phyloP scores from a whole-genome alignment of 768 basidiomycete genomes.

The Kwoniella sp. region DNA sequence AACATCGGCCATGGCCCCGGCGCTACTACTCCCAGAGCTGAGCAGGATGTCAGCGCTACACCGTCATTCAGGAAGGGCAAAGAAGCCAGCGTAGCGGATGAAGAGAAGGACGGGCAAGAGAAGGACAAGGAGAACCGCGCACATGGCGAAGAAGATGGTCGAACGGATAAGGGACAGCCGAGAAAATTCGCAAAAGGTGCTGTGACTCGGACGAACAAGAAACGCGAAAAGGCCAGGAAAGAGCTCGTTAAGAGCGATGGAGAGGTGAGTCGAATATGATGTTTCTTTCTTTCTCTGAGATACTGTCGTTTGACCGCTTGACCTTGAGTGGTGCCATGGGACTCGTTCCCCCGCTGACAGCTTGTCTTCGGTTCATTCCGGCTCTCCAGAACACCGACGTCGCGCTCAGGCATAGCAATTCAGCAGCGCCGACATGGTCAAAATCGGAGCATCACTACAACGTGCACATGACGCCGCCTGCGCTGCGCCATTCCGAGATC shows the following conservation, averaged over 20 bases:
- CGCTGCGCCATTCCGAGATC: constrained; percentile 50
- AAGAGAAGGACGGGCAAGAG: constrained; percentile 12
- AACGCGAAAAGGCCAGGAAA: constrained; percentile 34
- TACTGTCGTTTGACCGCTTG: too few species aligned
- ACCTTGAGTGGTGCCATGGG: too few species aligned
- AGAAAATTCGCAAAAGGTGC: constrained; percentile 36
- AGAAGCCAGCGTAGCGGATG: constrained; percentile 18
- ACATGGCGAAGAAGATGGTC: constrained; percentile 1
- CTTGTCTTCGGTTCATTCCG: background rate
- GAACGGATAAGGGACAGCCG: constrained; percentile 5
- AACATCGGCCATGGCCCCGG: background rate
- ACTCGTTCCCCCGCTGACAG: background rate
- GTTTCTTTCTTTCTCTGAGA: background rate
- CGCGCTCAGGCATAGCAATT: constrained; percentile 23
- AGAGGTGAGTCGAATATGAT: constrained; percentile 13
- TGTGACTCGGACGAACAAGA: constrained; percentile 34
- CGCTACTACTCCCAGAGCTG: background rate
- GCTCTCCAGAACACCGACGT: constrained; percentile 2
- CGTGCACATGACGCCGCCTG: constrained; percentile 44
- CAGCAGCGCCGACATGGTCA: constrained; percentile 10
- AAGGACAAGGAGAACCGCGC: constrained; percentile 12
- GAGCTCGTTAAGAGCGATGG: constrained; percentile 17
- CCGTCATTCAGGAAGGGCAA: constrained; percentile 11
- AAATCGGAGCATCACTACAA: constrained; percentile 47
- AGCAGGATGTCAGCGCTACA: background rate